Percentiles rank a stretch among this genome's conserved stretches.
Conservation (phyloP, 164 flowering plant species). For the Chimonanthus praecox region DNA sequence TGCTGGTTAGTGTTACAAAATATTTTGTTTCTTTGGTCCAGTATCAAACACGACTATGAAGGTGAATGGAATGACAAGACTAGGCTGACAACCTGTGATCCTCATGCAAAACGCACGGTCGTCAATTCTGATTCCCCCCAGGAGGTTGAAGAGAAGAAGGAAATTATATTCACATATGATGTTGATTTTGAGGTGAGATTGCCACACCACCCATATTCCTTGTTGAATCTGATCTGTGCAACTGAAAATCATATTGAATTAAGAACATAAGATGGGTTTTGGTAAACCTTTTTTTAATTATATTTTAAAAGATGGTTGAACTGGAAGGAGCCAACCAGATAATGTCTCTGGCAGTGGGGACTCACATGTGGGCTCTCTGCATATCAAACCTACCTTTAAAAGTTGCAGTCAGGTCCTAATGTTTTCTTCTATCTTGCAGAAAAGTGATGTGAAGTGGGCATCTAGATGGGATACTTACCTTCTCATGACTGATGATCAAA, state of each 20-base stretch:
- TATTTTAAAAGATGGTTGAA: too few species aligned
- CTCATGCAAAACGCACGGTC: slow-evolving; percentile 66
- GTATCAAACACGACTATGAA: slow-evolving; percentile 82
- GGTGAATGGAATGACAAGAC: slow-evolving; percentile 65
- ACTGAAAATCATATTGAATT: neutral
- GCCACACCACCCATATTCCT: neutral
- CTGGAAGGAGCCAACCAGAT: too few species aligned
- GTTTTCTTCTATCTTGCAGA: slow-evolving; percentile 28
- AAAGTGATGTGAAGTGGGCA: slow-evolving; percentile 81
- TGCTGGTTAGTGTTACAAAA: neutral
- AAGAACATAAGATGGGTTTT: too few species aligned
- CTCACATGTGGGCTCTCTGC: too few species aligned
- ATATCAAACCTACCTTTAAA: too few species aligned
- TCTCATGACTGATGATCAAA: slow-evolving; percentile 78
- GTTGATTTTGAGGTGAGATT: slow-evolving; percentile 65
- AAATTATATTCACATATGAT: slow-evolving; percentile 88
- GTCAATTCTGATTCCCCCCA: slow-evolving; percentile 73
- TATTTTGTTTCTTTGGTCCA: slow-evolving; percentile 19
- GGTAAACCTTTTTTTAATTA: too few species aligned
- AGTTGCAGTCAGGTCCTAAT: too few species aligned
- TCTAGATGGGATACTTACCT: slow-evolving; percentile 93
- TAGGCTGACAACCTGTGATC: slow-evolving; percentile 79
- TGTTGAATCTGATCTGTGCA: neutral
- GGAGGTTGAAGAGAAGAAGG: slow-evolving; percentile 73
- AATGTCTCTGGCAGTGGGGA: too few species aligned